Conservation (phyloP, 768 basidiomycete species). For the Cubamyces lactineus region DNA sequence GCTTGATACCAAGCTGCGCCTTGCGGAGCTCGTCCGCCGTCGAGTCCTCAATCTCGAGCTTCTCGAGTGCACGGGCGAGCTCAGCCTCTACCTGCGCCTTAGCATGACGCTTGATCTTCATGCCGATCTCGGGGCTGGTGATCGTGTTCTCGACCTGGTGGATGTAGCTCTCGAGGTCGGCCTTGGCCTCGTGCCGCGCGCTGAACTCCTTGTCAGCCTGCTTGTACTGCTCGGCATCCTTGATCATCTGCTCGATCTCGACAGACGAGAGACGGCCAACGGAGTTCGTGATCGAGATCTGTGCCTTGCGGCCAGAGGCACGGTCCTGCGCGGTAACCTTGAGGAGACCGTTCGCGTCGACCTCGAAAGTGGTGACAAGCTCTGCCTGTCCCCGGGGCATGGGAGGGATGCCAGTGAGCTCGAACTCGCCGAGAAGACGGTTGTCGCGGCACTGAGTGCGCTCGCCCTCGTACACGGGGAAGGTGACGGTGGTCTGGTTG, state of each 20-base stretch:
- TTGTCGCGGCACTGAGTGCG: conserved; percentile 99
- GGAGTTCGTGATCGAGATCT: conserved; percentile 79
- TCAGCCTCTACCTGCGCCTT: conserved; percentile 95
- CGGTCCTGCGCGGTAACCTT: conserved; percentile 99
- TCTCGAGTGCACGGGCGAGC: conserved; percentile 97
- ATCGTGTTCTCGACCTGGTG: conserved; percentile 97
- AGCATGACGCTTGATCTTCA: conserved; percentile 98
- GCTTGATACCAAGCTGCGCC: conserved; percentile 93
- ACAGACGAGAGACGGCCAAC: conserved; percentile 96
- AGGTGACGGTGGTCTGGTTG: conserved; percentile 99
- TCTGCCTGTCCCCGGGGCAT: conserved; percentile 99
- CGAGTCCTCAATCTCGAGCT: conserved; percentile 96
- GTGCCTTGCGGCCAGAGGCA: conserved; percentile 98
- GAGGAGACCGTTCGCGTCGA: conserved; percentile 98
- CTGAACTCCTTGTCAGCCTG: conserved; percentile 97
- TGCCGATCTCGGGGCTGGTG: conserved; percentile 93
- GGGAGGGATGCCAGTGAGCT: conserved; percentile 97
- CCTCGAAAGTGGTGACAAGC: conserved; percentile 98
- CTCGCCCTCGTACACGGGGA: conserved; percentile 99
- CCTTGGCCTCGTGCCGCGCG: conserved; percentile 96
- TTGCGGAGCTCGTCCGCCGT: conserved; percentile 94
- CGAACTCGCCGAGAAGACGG: conserved; percentile 98
- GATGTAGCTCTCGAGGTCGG: conserved; percentile 96
- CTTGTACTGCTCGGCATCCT: conserved; percentile 98
- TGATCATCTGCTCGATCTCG: conserved; percentile 99